Evolutionary conservation across 139 green algal genomes (phyloP).

Genomic region (Microglena sp.): DNA sequence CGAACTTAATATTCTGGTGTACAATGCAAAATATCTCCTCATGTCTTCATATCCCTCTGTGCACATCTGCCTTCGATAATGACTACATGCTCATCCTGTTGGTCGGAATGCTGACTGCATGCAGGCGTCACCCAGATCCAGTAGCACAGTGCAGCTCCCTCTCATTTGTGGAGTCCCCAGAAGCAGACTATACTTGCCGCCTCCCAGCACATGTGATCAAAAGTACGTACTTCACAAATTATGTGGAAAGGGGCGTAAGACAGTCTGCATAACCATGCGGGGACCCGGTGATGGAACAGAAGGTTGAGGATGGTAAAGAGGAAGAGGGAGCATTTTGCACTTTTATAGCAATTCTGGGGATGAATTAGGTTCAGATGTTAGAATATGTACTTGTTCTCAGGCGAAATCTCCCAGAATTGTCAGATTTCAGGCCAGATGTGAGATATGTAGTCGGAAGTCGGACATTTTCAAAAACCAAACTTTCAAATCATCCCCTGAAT

Average conservation of each 20-base stretch:
- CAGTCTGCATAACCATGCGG: background rate
- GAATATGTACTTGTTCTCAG: background rate
- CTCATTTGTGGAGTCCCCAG: background rate
- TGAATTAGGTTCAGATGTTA: too few relatives aligned
- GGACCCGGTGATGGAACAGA: background rate
- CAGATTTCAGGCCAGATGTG: too few relatives aligned
- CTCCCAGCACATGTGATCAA: conserved; percentile 1
- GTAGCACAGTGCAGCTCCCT: conserved; percentile 4
- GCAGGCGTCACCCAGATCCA: background rate
- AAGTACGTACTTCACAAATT: background rate
- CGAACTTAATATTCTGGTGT: too few relatives aligned
- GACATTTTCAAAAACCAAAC: background rate
- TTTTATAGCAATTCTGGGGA: too few relatives aligned
- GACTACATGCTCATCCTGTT: too few relatives aligned
- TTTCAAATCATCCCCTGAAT: background rate
- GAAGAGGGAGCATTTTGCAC: too few relatives aligned
- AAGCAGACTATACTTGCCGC: background rate
- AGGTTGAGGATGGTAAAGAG: background rate
- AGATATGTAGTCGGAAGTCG: too few relatives aligned
- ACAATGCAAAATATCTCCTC: too few relatives aligned
- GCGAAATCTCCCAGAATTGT: too few relatives aligned
- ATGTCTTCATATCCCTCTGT: too few relatives aligned
- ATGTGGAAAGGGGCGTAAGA: background rate
- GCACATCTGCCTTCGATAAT: too few relatives aligned
- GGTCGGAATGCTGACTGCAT: too few relatives aligned